Base-by-base conservation (phyloP, 768 basidiomycete genomes). In the Tricholoma matsutake region DNA sequence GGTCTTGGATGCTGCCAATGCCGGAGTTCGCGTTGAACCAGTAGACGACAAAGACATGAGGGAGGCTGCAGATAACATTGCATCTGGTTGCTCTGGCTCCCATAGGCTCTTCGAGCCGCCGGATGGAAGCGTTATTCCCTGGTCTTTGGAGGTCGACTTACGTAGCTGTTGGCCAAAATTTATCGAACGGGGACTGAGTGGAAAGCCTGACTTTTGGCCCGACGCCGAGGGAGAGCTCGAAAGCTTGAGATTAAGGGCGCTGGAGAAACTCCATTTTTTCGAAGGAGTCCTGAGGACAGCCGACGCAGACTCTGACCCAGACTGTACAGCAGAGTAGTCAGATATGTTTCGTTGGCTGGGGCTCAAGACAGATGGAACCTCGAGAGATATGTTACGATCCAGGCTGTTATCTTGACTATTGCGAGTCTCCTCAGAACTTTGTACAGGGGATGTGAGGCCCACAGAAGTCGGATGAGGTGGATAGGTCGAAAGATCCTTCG, bases 191-290 rank as follows among this genome's bases (percentile, higher is more conserved):
- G 89, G 88, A 67, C 89, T 91, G 56, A 86, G 70, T 11, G 87
- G 82, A 62, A 86, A 84, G 16, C 77, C 73, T 31, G 86, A 77
- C 43, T 85, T 84, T 64, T 85, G 75, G 75, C 69, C 74, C 57
- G 86, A 84, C 43, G 82, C 80, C 18, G 86, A 86, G 54, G 88
- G 86, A 28, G 86, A 88, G 60, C 82, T 82, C 13, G 86, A 82
- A 55, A 92, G 73, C 69, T 84, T 91, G 72, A 91, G 82, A 65
- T 90, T 92, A 4, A 95, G 76, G 22, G 90, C 91, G 63, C 83
- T 89, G n/a, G 91, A 90, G 72, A 96, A 91, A 71, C 93, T 95
- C 94, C 94, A 96, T 74, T 96, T 96, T 83, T 94, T 95, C n/a
- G 91, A 92, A 34, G 93, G 92, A 2, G 91, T 90, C 76, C 91